Percentiles rank a stretch among this genome's conserved stretches.
These are phyloP conservation scores for Lentinula sp. DNA, from an alignment of 768 basidiomycete species.

Conservation along the genomic window DNA sequence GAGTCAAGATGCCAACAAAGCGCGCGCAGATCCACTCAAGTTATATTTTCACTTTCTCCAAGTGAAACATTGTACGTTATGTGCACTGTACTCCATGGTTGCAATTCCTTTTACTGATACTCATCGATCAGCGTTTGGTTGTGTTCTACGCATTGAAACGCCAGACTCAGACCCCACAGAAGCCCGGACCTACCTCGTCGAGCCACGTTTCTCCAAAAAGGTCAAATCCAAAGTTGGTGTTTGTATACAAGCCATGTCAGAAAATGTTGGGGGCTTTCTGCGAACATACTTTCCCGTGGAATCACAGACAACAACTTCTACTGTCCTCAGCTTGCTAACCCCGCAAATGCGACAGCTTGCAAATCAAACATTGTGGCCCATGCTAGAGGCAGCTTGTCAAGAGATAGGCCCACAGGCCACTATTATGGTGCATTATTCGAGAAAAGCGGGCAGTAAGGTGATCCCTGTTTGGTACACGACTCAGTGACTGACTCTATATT, in stretches of 20 bases:
- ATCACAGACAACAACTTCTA: background rate
- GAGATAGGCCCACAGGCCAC: background rate
- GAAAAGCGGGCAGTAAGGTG: background rate
- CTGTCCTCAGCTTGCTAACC: background rate
- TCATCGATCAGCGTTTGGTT: background rate
- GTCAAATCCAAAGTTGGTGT: background rate
- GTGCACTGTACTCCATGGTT: no score
- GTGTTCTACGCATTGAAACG: background rate
- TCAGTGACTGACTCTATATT: background rate
- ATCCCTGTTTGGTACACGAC: background rate
- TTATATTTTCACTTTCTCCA: background rate
- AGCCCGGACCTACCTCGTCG: background rate
- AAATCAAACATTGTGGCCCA: background rate
- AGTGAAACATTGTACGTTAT: background rate
- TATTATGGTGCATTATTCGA: background rate
- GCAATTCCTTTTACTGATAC: background rate
- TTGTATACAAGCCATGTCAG: slow-evolving; percentile 3
- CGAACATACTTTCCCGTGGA: background rate
- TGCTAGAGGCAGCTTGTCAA: background rate
- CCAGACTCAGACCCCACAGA: background rate
- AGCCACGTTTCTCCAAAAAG: background rate
- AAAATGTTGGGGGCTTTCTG: background rate
- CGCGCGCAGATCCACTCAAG: background rate
- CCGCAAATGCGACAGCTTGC: background rate
- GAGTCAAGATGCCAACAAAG: background rate